Base-by-base conservation (phyloP, 2,329 filamentous ascomycete species). In the Colletotrichum abscissum region DNA sequence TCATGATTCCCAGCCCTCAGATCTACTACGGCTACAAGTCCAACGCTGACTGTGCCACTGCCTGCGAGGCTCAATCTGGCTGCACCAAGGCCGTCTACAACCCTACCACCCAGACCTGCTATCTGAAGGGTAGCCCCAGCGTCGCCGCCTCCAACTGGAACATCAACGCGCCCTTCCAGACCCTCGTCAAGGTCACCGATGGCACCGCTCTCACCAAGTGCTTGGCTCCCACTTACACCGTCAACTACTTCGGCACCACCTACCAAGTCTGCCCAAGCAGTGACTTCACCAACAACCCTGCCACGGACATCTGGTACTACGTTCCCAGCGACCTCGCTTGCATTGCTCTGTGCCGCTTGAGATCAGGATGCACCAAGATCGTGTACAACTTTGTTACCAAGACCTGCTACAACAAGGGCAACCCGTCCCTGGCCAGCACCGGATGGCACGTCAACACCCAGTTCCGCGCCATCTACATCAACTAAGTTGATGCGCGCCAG, bases 331-430 rank as follows among this genome's bases (percentile, higher is more conserved):
- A 70, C 19, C 12, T 46, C 5, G 54, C 68, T 55, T 70, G 68
- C 22, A 42, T 66, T 24, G 12, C 42, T 12, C 62, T 66, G 9
- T 70, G 68, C 30, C 28, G 38, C 11, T 7, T 28, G 28, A 59
- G 42, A 19, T n/a, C 30, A 12, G 68, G 68, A 46, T 70, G 68
- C 38, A 66, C 54, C 16, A 70, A 70, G 55, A 33, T 60, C n/a
- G 62, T 70, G 30, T 70, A 70, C 30, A 60, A 70, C 42, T 59
- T 46, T 33, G 46, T 52, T 24, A 70, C 62, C 19, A 26, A 55
- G 42, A 66, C 68, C 9, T 70, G 68, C 22, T 70, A 66, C 38
- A 70, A 66, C 62, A 66, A 70, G 68, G 68, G 68, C n/a, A 70
- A 66, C 19, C 62, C 68, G 14, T 66, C 68, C 3, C n/a, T 70